phyloP scores from a whole-genome alignment of 2,329 filamentous ascomycete species.

The Epichloe coenophiala region DNA sequence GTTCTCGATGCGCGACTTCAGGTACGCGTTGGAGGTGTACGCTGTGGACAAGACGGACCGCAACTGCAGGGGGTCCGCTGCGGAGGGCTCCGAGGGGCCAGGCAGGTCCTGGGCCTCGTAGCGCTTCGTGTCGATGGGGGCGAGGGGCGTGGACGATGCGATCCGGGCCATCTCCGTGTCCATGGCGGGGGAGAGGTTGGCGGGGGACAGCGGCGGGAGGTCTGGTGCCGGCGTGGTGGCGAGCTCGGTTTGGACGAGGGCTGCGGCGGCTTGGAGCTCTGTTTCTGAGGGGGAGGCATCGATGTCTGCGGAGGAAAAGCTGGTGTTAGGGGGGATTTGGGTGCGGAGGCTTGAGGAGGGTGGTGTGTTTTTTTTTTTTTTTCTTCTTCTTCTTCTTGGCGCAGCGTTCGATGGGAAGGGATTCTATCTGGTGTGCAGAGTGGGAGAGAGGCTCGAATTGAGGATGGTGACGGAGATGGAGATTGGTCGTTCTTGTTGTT shows the following conservation, averaged over 20 bases:
- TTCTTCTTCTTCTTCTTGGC: background rate
- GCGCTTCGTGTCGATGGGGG: conserved; percentile 57
- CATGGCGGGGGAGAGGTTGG: background rate
- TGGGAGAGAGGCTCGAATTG: too few species aligned
- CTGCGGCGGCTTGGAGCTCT: conserved; percentile 52
- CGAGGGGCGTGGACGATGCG: conserved; percentile 26
- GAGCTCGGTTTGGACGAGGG: conserved; percentile 54
- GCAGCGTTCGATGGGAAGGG: background rate
- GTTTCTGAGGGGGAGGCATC: conserved; percentile 54
- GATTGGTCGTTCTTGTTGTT: too few species aligned
- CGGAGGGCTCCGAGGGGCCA: conserved; percentile 9
- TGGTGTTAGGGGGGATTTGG: too few species aligned
- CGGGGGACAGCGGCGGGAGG: background rate
- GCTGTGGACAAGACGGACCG: conserved; percentile 49
- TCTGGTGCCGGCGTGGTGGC: background rate
- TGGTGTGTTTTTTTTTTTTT: background rate
- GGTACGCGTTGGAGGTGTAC: conserved; percentile 37
- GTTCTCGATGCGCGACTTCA: conserved; percentile 35
- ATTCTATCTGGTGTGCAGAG: too few species aligned
- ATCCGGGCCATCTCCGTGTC: conserved; percentile 33
- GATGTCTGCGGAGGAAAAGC: conserved; percentile 47
- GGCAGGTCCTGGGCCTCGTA: conserved; percentile 62
- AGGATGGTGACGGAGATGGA: too few species aligned
- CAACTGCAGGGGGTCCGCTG: conserved; percentile 40
- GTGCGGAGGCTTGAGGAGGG: too few species aligned